Percentiles rank a stretch among this genome's conserved stretches.
These are phyloP conservation scores for Schizophyllum commune DNA, from an alignment of 1,284 basidiomycete genomes.

Conservation along the genomic window DNA sequence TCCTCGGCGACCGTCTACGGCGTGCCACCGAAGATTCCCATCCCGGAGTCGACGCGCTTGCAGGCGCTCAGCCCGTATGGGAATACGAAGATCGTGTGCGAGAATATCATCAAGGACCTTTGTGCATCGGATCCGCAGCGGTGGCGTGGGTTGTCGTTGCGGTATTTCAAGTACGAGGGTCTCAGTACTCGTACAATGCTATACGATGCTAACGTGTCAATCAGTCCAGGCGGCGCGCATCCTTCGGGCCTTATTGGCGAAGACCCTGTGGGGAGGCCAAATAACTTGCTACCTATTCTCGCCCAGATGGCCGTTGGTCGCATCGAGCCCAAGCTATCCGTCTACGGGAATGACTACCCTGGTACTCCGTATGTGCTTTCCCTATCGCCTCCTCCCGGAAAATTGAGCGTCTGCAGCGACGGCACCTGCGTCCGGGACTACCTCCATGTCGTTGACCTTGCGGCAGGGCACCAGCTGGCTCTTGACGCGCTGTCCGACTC, in stretches of 20 bases:
- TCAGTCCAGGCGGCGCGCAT: slow-evolving; percentile 92
- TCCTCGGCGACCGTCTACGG: slow-evolving; percentile 99
- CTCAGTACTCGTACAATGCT: not conserved
- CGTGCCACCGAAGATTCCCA: slow-evolving; percentile 86
- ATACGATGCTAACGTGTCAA: not conserved
- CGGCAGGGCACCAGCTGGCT: slow-evolving; percentile 90
- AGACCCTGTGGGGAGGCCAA: slow-evolving; percentile 91
- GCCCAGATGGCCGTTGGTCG: slow-evolving; percentile 95
- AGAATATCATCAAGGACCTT: slow-evolving; percentile 86
- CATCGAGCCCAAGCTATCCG: slow-evolving; percentile 76
- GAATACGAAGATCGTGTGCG: slow-evolving; percentile 92
- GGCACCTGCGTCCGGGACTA: slow-evolving; percentile 98
- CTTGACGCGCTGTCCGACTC: slow-evolving; percentile 70
- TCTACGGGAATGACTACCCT: slow-evolving; percentile 98
- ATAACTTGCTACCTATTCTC: slow-evolving; percentile 90
- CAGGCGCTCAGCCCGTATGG: slow-evolving; percentile 93
- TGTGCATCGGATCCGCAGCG: slow-evolving; percentile 71
- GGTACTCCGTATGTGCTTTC: slow-evolving; percentile 44
- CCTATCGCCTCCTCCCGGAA: no score
- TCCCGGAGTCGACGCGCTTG: slow-evolving; percentile 87
- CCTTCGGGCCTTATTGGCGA: slow-evolving; percentile 95
- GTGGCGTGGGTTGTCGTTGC: slow-evolving; percentile 79
- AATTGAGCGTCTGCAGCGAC: slow-evolving; percentile 33
- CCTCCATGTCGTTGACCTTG: slow-evolving; percentile 94
- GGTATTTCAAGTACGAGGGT: slow-evolving; percentile 90